These are phyloP conservation scores for Malassezia brasiliensis DNA, from an alignment of 1,284 basidiomycete species.

Conservation along the genomic window DNA sequence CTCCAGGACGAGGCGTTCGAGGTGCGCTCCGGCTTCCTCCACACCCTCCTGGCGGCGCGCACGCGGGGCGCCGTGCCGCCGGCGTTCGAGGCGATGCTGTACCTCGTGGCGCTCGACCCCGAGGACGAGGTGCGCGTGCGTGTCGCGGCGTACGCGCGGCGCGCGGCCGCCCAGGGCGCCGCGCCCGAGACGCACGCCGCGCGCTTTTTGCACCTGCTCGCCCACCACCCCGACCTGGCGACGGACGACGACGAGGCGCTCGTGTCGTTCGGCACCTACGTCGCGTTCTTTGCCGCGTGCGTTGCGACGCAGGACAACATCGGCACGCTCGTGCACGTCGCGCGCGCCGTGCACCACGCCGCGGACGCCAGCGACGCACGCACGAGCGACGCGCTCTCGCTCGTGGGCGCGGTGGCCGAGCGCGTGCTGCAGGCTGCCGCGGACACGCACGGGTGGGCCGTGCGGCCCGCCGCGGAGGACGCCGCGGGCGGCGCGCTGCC, in stretches of 20 bases:
- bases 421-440: slow-evolving; percentile 68
- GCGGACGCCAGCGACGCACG: neutral
- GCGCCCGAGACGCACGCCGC: slow-evolving; percentile 69
- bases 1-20: slow-evolving; percentile 79
- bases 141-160: slow-evolving; percentile 24
- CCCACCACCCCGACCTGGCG: slow-evolving; percentile 85
- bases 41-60: slow-evolving; percentile 62
- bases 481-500: neutral
- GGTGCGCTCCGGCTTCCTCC: slow-evolving; percentile 69
- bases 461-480: neutral
- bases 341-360: slow-evolving; percentile 4
- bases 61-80: slow-evolving; percentile 58
- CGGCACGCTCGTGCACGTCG: slow-evolving; percentile 59
- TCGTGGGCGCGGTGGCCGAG: slow-evolving; percentile 78
- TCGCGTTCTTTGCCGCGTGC: slow-evolving; percentile 75
- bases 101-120: slow-evolving; percentile 82
- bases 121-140: slow-evolving; percentile 53
- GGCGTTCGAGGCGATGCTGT: slow-evolving; percentile 71
- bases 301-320: slow-evolving; percentile 64
- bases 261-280: slow-evolving; percentile 53
- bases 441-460: slow-evolving; percentile 63
- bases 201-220: slow-evolving; percentile 72
- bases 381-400: slow-evolving; percentile 58
- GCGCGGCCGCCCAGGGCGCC: slow-evolving; percentile 9
- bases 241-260: slow-evolving; percentile 66